Evolutionary conservation across 2,329 filamentous ascomycete species (phyloP), one percentile per base, ranked within the genome.

Genomic region (Corynespora cassiicola): DNA sequence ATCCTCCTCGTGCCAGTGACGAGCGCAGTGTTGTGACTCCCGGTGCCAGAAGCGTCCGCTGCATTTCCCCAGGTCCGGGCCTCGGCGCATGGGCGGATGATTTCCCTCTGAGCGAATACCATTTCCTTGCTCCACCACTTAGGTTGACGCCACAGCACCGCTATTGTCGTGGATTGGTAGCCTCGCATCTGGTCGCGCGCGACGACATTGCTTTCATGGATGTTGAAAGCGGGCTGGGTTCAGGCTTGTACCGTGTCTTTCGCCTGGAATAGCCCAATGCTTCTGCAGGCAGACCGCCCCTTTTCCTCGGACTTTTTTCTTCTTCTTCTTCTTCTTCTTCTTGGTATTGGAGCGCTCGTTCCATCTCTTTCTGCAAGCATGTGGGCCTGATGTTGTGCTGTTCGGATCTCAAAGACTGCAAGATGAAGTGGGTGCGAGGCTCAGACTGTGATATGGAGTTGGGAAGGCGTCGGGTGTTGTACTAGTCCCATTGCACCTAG

Each of bases 121-220:
- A 56, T 28, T 64, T 65, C 21, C 29, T 50, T 4, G 48, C 29
- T 10, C 53, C 25, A 7, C 63, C 62, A 2, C 49, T 67, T 20
- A 52, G 60, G 7, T 41, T 67, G 10, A 65, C 55, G 15, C 50
- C 57, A n/a, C 54, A 65, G 42, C 48, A 45, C 16, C 53, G 56
- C 19, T 53, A 59, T 27, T 63, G 58, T 34, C 56, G 61, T 22
- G 61, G 62, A 8, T 28, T 57, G 7, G 42, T 56, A 17, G 36
- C 47, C 11, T 55, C 52, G 8, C 53, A 55, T 32, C 32, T 59
- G 19, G 44, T 58, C 9, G 18, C 46, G 15, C 35, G 36, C n/a
- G 60, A 63, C 33, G 48, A 48, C 17, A 20, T 31, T 20, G 26
- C 19, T 33, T 30, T 42, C 18, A 24, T 37, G 30, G 42, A 37